Percentiles rank a stretch among this genome's conserved stretches.
Evolutionary conservation across 1,284 basidiomycete genomes (phyloP).

Genomic region (Cystobasidiaceae sp.): DNA sequence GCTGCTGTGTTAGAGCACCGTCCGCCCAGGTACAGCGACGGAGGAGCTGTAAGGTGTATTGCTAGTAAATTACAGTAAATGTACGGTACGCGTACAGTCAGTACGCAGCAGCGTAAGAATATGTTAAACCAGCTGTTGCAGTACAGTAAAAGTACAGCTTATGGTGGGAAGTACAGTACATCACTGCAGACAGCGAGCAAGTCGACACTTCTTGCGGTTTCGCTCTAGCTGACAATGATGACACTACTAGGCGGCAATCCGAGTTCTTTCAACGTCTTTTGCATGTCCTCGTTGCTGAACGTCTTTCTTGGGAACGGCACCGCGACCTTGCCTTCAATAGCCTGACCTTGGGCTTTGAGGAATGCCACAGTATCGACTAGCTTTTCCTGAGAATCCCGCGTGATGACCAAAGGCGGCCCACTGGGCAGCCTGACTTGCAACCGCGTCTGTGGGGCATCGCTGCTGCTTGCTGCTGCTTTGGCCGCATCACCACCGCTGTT

Average conservation of each 20-base stretch:
- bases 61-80: too few species aligned
- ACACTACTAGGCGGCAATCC: conserved; percentile 33
- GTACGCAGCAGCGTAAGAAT: too few species aligned
- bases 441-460: conserved; percentile 53
- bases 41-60: too few species aligned
- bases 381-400: conserved; percentile 68
- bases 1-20: too few species aligned
- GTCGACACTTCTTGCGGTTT: neutral
- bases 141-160: too few species aligned
- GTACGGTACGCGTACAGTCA: too few species aligned
- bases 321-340: conserved; percentile 18
- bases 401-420: conserved; percentile 75
- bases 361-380: conserved; percentile 79
- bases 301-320: conserved; percentile 33
- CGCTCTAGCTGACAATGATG: conserved; percentile 28
- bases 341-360: conserved; percentile 46
- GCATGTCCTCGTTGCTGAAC: conserved; percentile 30
- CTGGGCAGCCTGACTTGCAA: conserved; percentile 66
- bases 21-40: too few species aligned
- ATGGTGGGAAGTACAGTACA: too few species aligned
- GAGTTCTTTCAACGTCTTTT: conserved; percentile 32
- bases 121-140: too few species aligned
- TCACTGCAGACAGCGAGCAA: too few species aligned
- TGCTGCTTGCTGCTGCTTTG: conserved; percentile 41
- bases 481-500: conserved; percentile 47